These are phyloP conservation scores for Globisporangium carolinianum DNA, from an alignment of 352 stramenopile genomes.

Conservation along the genomic window DNA sequence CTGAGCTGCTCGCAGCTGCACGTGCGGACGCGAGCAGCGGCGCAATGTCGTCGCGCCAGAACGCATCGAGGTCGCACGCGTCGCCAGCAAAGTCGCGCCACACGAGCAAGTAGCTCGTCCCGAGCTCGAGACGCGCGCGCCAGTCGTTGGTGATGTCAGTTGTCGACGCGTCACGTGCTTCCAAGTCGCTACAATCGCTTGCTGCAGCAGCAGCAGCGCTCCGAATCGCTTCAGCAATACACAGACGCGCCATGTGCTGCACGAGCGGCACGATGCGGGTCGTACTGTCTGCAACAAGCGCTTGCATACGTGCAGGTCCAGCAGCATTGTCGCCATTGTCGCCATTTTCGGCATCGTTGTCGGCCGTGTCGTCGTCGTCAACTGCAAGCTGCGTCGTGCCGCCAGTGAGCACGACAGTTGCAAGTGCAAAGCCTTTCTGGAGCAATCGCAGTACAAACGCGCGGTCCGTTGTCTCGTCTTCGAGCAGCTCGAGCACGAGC, in stretches of 20 bases:
- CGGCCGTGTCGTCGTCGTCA: not conserved
- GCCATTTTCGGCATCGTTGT: not conserved
- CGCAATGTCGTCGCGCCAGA: slow-evolving; percentile 33
- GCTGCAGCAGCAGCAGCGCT: not conserved
- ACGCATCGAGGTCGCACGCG: slow-evolving; percentile 22
- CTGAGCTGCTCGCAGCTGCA: not conserved
- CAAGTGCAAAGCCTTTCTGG: slow-evolving; percentile 49
- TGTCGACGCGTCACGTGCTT: too few species aligned
- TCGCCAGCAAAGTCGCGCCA: slow-evolving; percentile 23
- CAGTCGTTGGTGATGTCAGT: not conserved
- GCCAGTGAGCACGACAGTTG: slow-evolving; percentile 17
- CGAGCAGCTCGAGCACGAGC: slow-evolving; percentile 56
- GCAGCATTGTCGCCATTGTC: not conserved
- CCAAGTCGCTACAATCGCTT: not conserved
- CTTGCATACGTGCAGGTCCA: not conserved
- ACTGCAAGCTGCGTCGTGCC: not conserved
- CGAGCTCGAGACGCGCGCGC: slow-evolving; percentile 28
- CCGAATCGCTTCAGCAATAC: slow-evolving; percentile 19
- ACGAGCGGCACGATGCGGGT: slow-evolving; percentile 8
- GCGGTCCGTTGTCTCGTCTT: slow-evolving; percentile 37
- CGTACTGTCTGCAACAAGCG: not conserved
- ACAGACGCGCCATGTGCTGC: slow-evolving; percentile 32
- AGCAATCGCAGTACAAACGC: slow-evolving; percentile 49
- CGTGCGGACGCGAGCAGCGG: slow-evolving; percentile 7
- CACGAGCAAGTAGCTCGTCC: slow-evolving; percentile 38